phyloP scores from a whole-genome alignment of 768 basidiomycete genomes.

The Artomyces pyxidatus region DNA sequence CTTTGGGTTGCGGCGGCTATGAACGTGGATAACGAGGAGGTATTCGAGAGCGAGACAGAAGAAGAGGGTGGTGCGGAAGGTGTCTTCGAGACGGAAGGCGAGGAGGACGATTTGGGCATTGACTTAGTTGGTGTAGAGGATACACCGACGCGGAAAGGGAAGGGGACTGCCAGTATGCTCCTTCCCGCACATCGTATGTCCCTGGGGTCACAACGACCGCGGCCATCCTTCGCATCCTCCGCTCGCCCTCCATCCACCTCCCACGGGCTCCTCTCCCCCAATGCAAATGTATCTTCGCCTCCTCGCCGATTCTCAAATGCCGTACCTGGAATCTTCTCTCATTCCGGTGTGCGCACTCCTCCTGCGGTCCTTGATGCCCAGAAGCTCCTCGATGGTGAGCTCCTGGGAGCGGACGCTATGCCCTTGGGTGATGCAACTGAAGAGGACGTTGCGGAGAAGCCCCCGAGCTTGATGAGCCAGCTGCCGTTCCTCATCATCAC shows the following conservation, averaged over 20 bases:
- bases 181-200: constrained; percentile 8
- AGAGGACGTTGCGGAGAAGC: constrained; percentile 42
- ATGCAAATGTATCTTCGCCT: constrained; percentile 22
- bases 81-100: constrained; percentile 26
- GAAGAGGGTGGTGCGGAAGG: constrained; percentile 19
- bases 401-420: constrained; percentile 34
- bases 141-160: constrained; percentile 3
- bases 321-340: constrained; percentile 74
- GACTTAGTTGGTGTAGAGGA: background rate
- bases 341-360: constrained; percentile 75
- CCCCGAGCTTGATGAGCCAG: constrained; percentile 60
- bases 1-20: constrained; percentile 97
- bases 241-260: background rate
- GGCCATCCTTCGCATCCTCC: constrained; percentile 22
- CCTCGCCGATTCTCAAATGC: constrained; percentile 47
- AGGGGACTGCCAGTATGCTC: background rate
- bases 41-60: constrained; percentile 47
- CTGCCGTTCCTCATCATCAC: constrained; percentile 80
- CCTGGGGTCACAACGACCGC: constrained; percentile 7
- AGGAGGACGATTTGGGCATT: constrained; percentile 17
- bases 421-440: constrained; percentile 22
- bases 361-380: constrained; percentile 70
- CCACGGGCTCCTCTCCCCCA: background rate
- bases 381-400: constrained; percentile 34
- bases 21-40: constrained; percentile 87